These are phyloP conservation scores for Echium plantagineum DNA, from an alignment of 257 asterid genomes.

Conservation along the genomic window DNA sequence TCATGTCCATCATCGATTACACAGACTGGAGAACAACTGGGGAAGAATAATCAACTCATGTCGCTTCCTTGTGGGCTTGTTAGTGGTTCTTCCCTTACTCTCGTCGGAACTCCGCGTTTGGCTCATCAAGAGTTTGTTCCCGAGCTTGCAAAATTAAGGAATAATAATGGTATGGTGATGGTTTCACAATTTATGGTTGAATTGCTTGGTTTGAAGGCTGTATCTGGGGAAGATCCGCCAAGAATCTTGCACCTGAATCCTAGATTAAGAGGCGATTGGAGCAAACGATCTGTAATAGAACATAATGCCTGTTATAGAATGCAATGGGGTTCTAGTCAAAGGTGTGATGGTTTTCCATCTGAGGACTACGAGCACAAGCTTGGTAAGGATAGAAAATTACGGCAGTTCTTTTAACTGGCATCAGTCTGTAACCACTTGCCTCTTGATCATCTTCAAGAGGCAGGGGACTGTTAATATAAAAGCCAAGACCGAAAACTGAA, in stretches of 20 bases:
- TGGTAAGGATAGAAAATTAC: slow-evolving; percentile 30
- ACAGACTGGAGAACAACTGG: slow-evolving; percentile 48
- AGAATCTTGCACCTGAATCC: slow-evolving; percentile 94
- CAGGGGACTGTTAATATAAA: not conserved
- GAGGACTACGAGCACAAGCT: slow-evolving; percentile 66
- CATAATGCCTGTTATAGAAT: slow-evolving; percentile 94
- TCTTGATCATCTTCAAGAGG: not conserved
- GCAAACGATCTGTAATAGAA: slow-evolving; percentile 83
- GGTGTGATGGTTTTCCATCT: slow-evolving; percentile 87
- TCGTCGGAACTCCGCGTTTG: slow-evolving; percentile 71
- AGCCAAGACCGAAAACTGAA: too few relatives aligned
- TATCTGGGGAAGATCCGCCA: slow-evolving; percentile 97
- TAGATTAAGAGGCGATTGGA: slow-evolving; percentile 94
- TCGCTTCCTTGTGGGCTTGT: slow-evolving; percentile 97
- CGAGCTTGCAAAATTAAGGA: slow-evolving; percentile 53
- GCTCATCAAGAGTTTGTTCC: slow-evolving; percentile 94
- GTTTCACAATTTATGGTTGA: slow-evolving; percentile 92
- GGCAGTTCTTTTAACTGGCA: not conserved
- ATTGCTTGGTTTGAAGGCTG: slow-evolving; percentile 86
- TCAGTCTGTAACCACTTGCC: not conserved
- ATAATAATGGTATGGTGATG: slow-evolving; percentile 47
- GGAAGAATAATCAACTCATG: slow-evolving; percentile 43
- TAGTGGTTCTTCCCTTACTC: slow-evolving; percentile 88
- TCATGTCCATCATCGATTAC: slow-evolving; percentile 93
- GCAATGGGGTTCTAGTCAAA: slow-evolving; percentile 94